Evolutionary conservation across 1,284 basidiomycete genomes (phyloP), one percentile per base, ranked within the genome.

Genomic region (Leccinum pallidistipes): DNA sequence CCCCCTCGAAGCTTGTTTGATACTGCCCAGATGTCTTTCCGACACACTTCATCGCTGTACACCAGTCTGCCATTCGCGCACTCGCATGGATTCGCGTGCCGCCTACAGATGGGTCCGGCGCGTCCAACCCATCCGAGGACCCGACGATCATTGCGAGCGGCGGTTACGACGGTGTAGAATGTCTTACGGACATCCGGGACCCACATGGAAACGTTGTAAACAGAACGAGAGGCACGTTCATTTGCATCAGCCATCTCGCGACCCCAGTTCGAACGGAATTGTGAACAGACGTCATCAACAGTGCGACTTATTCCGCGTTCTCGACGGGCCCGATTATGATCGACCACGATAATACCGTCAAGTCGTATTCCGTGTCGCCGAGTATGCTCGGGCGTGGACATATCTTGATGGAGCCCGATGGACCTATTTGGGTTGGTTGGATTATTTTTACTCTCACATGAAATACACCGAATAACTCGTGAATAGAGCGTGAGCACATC

Each of bases 41-140:
- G 3, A 86, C 86, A 0, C 85, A 92, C 67, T 91, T 90, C 70
- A 77, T 92, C 43, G 78, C 80, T 5, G 78, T 86, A 1, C 92
- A 95, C 68, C 88, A 92, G 68, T 88, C 88, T n/a, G 87, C 91
- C 3, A 83, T 95, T 55, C 86, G 89, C 32, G 81, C 86, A 1
- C 71, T 95, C 4, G 74, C 82, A 4, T 95, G 91, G 89, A 79
- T 92, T 43, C 83, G 83, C 18, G 80, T 83, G 0, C 92, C 94
- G 1, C 81, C 84, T 0, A 76, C 78, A 8, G 79, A 79, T 21
- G 75, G 80, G 1, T 75, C 79, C 0, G 89, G 86, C 2, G 68
- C 70, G 2, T 71, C 78, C 9, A 76, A 78, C 10, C 65, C 77
- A 1, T 79, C 83, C 18, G 79, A 78, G 50, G 81, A 92, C 70